A percentile compares a stretch with the other conserved stretches of the same genome.
These are phyloP conservation scores for Conticribra guillardii DNA, from an alignment of 108 stramenopile genomes.

Conservation along the genomic window DNA sequence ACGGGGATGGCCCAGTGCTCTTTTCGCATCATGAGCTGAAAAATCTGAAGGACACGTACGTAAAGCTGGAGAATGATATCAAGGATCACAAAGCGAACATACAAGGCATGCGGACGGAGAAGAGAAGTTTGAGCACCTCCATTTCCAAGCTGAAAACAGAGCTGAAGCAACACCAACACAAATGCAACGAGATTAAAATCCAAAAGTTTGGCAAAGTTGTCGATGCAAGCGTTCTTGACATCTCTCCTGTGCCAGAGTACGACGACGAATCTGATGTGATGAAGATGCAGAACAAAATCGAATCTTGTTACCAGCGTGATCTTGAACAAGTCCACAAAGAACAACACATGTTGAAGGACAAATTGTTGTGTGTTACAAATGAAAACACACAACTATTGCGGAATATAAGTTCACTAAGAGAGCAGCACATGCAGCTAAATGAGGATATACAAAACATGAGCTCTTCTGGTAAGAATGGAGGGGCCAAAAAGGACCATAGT, in stretches of 20 bases:
- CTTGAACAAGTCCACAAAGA: slow-evolving; percentile 12
- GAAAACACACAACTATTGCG: slow-evolving; percentile 33
- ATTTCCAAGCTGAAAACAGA: neutral
- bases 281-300: neutral
- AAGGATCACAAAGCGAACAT: neutral
- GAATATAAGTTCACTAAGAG: slow-evolving; percentile 20
- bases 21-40: neutral
- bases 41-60: neutral
- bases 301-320: neutral
- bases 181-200: neutral
- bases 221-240: neutral
- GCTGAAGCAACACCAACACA: neutral
- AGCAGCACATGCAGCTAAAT: slow-evolving; percentile 15
- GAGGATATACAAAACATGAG: slow-evolving; percentile 9
- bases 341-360: slow-evolving; percentile 7
- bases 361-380: slow-evolving; percentile 21
- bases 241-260: neutral
- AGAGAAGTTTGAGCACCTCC: neutral
- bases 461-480: neutral
- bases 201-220: neutral
- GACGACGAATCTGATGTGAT: neutral
- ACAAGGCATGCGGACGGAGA: neutral
- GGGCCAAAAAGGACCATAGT: neutral
- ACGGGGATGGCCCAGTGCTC: neutral
- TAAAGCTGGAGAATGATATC: neutral